These are phyloP conservation scores for Vicia villosa DNA, from an alignment of 306 rosid species.

Conservation along the genomic window DNA sequence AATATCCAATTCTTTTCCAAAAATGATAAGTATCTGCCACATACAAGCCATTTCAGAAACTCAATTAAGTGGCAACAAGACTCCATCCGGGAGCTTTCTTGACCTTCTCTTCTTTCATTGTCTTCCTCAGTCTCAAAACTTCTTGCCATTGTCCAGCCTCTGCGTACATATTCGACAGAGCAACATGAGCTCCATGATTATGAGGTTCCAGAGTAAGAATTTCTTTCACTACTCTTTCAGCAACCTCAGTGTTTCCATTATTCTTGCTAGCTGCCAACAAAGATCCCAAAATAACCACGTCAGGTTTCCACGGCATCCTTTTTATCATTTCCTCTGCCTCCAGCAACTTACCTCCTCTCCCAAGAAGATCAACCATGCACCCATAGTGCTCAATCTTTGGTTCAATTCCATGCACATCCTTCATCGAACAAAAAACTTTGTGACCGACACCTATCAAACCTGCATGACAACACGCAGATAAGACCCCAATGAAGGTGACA, in stretches of 20 bases:
- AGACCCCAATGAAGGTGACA: constrained; percentile 49
- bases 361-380: constrained; percentile 58
- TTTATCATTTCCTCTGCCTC: constrained; percentile 49
- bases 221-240: constrained; percentile 47
- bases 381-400: constrained; percentile 57
- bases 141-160: constrained; percentile 58
- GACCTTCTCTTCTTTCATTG: constrained; percentile 51
- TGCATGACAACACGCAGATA: constrained; percentile 56
- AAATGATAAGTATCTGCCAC: neutral
- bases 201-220: constrained; percentile 51
- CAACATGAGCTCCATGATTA: constrained; percentile 49
- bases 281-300: constrained; percentile 53
- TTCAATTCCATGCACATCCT: constrained; percentile 44
- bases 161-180: constrained; percentile 58
- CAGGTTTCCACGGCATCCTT: constrained; percentile 51
- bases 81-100: constrained; percentile 57
- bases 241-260: constrained; percentile 48
- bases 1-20: neutral
- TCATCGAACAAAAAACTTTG: constrained; percentile 41
- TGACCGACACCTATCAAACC: constrained; percentile 51
- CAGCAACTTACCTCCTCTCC: constrained; percentile 42
- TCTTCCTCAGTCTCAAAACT: constrained; percentile 49
- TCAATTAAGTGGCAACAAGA: constrained; percentile 37
- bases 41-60: constrained; percentile 16
- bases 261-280: constrained; percentile 51